Evolutionary conservation across 2,329 filamentous ascomycete genomes (phyloP), one percentile per base, ranked within the genome.

Genomic region (Metarhizium album): DNA sequence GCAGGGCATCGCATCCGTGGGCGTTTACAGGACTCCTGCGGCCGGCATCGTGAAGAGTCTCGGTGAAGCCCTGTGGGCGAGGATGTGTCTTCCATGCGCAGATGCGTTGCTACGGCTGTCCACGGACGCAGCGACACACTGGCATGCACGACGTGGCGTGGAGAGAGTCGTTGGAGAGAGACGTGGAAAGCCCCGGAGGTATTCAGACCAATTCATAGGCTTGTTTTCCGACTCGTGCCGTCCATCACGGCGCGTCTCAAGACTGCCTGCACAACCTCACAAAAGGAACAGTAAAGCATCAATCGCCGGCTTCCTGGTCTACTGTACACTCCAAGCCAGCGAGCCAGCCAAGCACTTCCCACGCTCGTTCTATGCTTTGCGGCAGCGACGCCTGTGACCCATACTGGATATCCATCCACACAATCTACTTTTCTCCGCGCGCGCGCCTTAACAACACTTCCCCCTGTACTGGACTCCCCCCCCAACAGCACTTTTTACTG

Each of bases 271-370:
- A 29, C 23, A 16, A 46, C 4, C 16, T 45, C 35, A 52, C 51
- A 47, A 47, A 52, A 14, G 42, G 46, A 29, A 29, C 48, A 11
- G 16, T 49, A 4, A 46, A 45, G 24, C 29, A 27, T 46, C 49
- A 57, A 38, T 46, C 51, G 57, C 55, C 52, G 55, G 56, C 59
- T 62, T 56, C 57, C 54, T 59, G 53, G 57, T 54, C 54, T 62
- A 62, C 57, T 57, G 54, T 60, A 62, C 56, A 64, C 43, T 48
- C 54, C 53, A 55, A 55, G 53, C 59, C 49, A 54, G 56, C 54
- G 51, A 59, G 55, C 55, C 53, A 54, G 52, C 57, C 56, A 56
- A 42, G 37, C 58, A 7, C 27, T 29, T 11, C 27, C 49, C 57
- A 22, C 23, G 24, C 37, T 46, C 48, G 42, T 13, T 53, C 56